phyloP scores from a whole-genome alignment of 2,329 filamentous ascomycete genomes.

The Talaromyces sp. region DNA sequence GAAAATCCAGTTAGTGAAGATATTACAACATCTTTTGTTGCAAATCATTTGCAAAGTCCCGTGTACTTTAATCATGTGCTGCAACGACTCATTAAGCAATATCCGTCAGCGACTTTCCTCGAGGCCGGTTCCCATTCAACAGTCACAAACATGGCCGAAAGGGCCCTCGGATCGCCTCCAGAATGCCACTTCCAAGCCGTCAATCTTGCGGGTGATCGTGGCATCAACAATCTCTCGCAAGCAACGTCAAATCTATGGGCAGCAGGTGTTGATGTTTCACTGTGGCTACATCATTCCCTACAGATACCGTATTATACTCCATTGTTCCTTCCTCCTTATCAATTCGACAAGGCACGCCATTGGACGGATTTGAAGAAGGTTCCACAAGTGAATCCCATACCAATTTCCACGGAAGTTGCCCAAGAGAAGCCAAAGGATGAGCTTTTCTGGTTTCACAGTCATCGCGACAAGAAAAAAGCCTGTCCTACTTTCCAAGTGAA shows the following conservation, averaged over 20 bases:
- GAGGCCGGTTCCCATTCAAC: neutral
- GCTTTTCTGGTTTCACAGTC: neutral
- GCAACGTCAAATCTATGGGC: conserved; percentile 35
- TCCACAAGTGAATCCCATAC: neutral
- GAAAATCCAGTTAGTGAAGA: neutral
- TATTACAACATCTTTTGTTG: neutral
- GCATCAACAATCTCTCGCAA: conserved; percentile 25
- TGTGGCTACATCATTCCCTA: conserved; percentile 31
- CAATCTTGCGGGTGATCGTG: neutral
- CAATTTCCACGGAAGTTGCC: neutral
- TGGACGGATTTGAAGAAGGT: neutral
- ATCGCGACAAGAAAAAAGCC: neutral
- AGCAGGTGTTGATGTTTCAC: conserved; percentile 28
- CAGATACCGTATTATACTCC: conserved; percentile 16
- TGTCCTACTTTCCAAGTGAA: conserved; percentile 26
- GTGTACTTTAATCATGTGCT: neutral
- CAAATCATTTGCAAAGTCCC: neutral
- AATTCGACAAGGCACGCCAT: neutral
- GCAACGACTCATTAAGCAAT: neutral
- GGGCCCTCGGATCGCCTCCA: neutral
- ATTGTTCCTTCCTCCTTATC: neutral
- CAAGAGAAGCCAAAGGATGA: neutral
- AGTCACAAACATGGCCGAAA: neutral
- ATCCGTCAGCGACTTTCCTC: neutral
- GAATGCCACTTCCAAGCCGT: neutral